These are phyloP conservation scores for Penicillium sclerotigenum DNA, from an alignment of 2,329 filamentous ascomycete genomes.

Conservation along the genomic window DNA sequence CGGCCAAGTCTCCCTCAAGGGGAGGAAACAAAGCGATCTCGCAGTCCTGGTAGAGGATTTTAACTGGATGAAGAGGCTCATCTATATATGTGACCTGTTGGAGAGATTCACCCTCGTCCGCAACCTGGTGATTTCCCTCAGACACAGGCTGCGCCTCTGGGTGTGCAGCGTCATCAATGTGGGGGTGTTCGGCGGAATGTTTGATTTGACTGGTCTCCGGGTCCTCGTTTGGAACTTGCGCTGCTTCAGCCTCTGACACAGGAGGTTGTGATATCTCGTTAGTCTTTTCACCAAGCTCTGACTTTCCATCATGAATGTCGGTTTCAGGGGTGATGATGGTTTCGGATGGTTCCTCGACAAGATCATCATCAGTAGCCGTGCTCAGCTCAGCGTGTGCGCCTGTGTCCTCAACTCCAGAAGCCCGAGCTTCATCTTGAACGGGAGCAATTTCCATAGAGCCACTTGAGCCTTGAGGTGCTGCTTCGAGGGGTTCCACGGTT, in stretches of 20 bases:
- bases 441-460: background rate
- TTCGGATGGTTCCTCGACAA: conserved; percentile 1
- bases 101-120: conserved; percentile 17
- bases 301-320: background rate
- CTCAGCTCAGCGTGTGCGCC: background rate
- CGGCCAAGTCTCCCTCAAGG: conserved; percentile 50
- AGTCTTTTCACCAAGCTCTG: conserved; percentile 16
- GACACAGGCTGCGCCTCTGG: conserved; percentile 4
- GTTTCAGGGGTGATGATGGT: background rate
- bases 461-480: conserved; percentile 2
- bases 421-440: background rate
- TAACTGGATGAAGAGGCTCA: conserved; percentile 46
- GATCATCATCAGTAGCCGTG: conserved; percentile 1
- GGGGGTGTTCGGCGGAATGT: conserved; percentile 8
- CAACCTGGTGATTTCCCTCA: conserved; percentile 8
- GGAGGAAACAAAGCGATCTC: conserved; percentile 60
- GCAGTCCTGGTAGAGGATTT: conserved; percentile 54
- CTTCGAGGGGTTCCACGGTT: conserved; percentile 2
- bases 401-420: background rate
- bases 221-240: conserved; percentile 13
- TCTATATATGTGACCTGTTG: conserved; percentile 15
- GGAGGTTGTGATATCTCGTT: conserved; percentile 18
- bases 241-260: conserved; percentile 1
- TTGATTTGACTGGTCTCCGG: conserved; percentile 15
- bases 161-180: conserved; percentile 5